A percentile compares a stretch with the other conserved stretches of the same genome.
phyloP scores from a whole-genome alignment of 331 rosid species.

The Saraca asoca region DNA sequence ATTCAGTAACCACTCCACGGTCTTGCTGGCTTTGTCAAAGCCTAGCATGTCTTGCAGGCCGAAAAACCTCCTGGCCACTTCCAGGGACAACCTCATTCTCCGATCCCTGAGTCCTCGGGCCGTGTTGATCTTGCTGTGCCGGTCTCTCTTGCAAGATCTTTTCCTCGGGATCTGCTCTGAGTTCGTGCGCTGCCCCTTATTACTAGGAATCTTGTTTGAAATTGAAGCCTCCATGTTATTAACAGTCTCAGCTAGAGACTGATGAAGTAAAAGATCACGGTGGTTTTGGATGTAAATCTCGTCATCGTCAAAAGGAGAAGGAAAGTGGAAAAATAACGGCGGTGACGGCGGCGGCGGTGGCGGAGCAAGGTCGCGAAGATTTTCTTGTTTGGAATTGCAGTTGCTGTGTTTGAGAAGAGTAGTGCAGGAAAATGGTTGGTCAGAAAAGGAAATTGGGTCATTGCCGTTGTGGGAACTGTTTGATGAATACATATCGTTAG shows the following conservation, averaged over 20 bases:
- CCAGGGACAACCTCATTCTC: constrained; percentile 83
- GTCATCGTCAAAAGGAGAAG: constrained; percentile 56
- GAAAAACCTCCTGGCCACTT: constrained; percentile 72
- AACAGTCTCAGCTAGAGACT: constrained; percentile 28
- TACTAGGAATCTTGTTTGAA: constrained; percentile 11
- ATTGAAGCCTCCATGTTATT: constrained; percentile 24
- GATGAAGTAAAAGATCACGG: constrained; percentile 29
- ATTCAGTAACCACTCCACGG: constrained; percentile 81
- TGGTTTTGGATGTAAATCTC: constrained; percentile 38
- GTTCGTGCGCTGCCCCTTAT: background rate
- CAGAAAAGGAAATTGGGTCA: constrained; percentile 55
- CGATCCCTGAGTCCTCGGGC: constrained; percentile 76
- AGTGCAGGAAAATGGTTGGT: constrained; percentile 41
- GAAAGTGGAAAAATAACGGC: constrained; percentile 41
- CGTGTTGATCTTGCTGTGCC: constrained; percentile 87
- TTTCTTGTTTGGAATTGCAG: constrained; percentile 39
- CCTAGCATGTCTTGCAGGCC: constrained; percentile 84
- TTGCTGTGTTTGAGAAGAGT: constrained; percentile 45
- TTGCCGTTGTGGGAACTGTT: constrained; percentile 38
- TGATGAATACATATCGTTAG: constrained; percentile 54
- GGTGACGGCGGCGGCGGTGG: constrained; percentile 45
- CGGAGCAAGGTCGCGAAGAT: constrained; percentile 24
- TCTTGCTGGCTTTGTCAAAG: constrained; percentile 86
- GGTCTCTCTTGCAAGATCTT: constrained; percentile 63
- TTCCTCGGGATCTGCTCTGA: constrained; percentile 47